Conservation (phyloP, 345 rosid species). For the Sonneratia alba region DNA sequence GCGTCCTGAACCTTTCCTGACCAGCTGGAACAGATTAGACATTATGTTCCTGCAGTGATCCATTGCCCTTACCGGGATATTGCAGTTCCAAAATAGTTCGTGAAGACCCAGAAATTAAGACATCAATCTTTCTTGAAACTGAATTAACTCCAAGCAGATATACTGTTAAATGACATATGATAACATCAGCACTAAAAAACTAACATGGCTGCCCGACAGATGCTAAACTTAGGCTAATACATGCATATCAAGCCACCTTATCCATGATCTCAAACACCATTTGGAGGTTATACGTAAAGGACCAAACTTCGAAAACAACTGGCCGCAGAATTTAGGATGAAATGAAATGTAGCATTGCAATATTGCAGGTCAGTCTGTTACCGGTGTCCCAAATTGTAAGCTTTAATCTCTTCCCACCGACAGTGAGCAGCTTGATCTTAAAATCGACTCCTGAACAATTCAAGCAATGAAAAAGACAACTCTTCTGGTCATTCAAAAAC, state of each 20-base stretch:
- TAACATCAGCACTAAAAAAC: background rate
- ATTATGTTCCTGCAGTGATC: slow-evolving; percentile 5
- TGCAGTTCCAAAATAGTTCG: background rate
- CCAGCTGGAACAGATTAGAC: slow-evolving; percentile 61
- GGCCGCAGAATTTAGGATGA: background rate
- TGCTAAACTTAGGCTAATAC: too few species aligned
- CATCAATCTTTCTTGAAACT: background rate
- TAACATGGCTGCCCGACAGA: background rate
- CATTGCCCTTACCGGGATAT: background rate
- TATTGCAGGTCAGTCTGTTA: slow-evolving; percentile 13
- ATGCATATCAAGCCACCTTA: too few species aligned
- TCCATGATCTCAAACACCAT: background rate
- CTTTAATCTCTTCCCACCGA: slow-evolving; percentile 76
- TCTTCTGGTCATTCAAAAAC: background rate
- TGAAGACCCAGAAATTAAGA: background rate
- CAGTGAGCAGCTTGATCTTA: slow-evolving; percentile 78
- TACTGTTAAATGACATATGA: background rate
- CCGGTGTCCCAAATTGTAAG: slow-evolving; percentile 98
- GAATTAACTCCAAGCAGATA: background rate
- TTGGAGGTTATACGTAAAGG: background rate
- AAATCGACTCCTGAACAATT: slow-evolving; percentile 74
- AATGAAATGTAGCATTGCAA: background rate
- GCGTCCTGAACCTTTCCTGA: slow-evolving; percentile 87
- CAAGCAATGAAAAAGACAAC: background rate
- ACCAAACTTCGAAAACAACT: background rate